Conservation (phyloP, 2,329 filamentous ascomycete species). For the Fusarium austroafricanum region DNA sequence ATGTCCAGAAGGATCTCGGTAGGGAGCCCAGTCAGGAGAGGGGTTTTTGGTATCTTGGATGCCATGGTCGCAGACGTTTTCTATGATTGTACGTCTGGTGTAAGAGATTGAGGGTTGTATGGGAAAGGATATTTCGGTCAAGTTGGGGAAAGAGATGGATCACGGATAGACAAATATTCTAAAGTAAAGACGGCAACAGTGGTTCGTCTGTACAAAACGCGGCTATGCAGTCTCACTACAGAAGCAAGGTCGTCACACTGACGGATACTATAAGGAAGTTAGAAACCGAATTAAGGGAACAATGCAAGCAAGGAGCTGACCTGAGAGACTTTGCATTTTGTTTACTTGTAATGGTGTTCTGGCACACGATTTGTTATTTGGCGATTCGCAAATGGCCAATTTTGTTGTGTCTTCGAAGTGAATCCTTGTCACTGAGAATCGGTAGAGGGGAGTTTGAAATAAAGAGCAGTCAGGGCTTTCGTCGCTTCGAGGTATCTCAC, state of each 20-base stretch:
- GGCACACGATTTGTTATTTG: background rate
- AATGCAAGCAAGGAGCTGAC: slow-evolving; percentile 10
- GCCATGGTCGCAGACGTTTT: slow-evolving; percentile 34
- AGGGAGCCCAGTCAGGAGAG: slow-evolving; percentile 52
- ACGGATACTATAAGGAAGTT: slow-evolving; percentile 8
- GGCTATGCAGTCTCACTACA: slow-evolving; percentile 10
- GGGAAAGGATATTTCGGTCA: background rate
- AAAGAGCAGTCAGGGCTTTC: slow-evolving; percentile 32
- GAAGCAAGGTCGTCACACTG: slow-evolving; percentile 16
- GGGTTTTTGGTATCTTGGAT: slow-evolving; percentile 10
- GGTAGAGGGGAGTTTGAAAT: slow-evolving; percentile 1
- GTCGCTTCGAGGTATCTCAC: slow-evolving; percentile 36
- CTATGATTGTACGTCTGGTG: background rate
- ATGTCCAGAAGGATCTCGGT: slow-evolving; percentile 62
- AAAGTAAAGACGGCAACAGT: background rate
- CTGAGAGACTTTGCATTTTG: slow-evolving; percentile 35
- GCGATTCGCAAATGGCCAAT: background rate
- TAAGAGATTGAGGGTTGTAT: background rate
- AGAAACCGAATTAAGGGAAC: background rate
- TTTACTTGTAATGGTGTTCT: slow-evolving; percentile 3
- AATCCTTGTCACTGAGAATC: background rate
- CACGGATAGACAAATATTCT: slow-evolving; percentile 4
- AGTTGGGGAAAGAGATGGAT: background rate
- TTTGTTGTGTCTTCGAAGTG: background rate
- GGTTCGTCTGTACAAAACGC: slow-evolving; percentile 4